Evolutionary conservation across 2,329 filamentous ascomycete species (phyloP), one percentile per base, ranked within the genome.

Genomic region (Geosmithia morbida): DNA sequence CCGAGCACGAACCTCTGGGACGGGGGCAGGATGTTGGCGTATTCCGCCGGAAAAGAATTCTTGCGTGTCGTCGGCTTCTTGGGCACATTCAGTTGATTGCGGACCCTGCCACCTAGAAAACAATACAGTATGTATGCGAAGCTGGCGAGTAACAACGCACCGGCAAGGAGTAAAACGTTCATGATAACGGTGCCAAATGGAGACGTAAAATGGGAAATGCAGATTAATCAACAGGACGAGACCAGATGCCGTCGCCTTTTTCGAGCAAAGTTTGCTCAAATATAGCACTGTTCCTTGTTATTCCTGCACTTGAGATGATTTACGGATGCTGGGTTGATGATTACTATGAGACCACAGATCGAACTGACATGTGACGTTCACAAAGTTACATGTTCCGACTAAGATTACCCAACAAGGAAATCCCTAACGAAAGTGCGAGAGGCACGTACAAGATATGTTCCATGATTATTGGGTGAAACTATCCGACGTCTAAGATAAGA

Each of bases 21-120:
- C 0, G 59, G 59, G 2, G 59, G 59, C 17, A 58, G 61, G 1
- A 53, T 53, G 1, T 47, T 52, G 2, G 51, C 52, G 3, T 61
- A 61, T 7, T 60, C 56, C 7, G 41, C n/a, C 5, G 33, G 33
- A 5, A 11, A 37, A 5, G 33, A 37, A 37, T 16, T 16, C 14
- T 37, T 37, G 11, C 33, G 33, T 3, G 11, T 3, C 14, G 14
- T 16, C 10, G 14, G 10, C 33, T 13, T 37, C 33, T 37, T 37
- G 33, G 33, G 14, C 14, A 16, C 33, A 37, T 37, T 37, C 33
- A 13, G 11, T 16, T 3, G 33, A 13, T 11, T 11, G 33, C 10
- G 33, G 11, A 13, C 6, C 14, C 33, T 37, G 11, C 14, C 3
- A 16, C 33, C 13, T 16, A 37, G 5, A 3, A 37, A 37, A 13